Evolutionary conservation across 495 filamentous ascomycete species (phyloP).

Genomic region (Immersiella caudata): DNA sequence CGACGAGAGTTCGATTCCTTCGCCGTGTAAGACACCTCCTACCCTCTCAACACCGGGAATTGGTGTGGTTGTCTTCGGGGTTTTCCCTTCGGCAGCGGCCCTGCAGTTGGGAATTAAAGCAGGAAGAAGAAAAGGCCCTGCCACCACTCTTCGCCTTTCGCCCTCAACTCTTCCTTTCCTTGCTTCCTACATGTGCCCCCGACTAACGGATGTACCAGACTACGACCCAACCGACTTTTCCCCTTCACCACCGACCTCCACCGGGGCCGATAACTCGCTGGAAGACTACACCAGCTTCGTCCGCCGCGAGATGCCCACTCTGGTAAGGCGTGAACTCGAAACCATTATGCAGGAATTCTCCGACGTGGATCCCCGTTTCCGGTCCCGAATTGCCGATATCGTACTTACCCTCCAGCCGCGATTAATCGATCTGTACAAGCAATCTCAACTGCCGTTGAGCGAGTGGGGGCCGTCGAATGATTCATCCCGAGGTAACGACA

Average conservation of each 20-base stretch:
- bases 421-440: slow-evolving; percentile 31
- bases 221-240: slow-evolving; percentile 35
- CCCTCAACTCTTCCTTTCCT: not conserved
- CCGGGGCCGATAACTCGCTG: slow-evolving; percentile 10
- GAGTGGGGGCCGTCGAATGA: slow-evolving; percentile 25
- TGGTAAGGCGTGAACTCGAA: slow-evolving; percentile 37
- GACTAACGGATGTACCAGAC: slow-evolving; percentile 28
- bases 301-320: slow-evolving; percentile 36
- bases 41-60: no score
- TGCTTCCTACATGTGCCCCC: not conserved
- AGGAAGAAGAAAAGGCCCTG: no score
- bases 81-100: no score
- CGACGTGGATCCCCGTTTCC: slow-evolving; percentile 30
- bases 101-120: no score
- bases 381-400: slow-evolving; percentile 31
- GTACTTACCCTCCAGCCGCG: slow-evolving; percentile 32
- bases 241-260: slow-evolving; percentile 6
- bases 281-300: slow-evolving; percentile 37
- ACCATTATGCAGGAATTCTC: slow-evolving; percentile 27
- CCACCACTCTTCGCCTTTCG: no score
- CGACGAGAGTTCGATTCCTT: slow-evolving; percentile 39
- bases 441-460: slow-evolving; percentile 34
- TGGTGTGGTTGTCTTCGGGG: no score
- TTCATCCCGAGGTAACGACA: no score
- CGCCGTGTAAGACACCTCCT: slow-evolving; percentile 38